A percentile compares a stretch with the other conserved stretches of the same genome.
These are phyloP conservation scores for Bombardia bombarda DNA, from an alignment of 495 filamentous ascomycete genomes.

Conservation along the genomic window DNA sequence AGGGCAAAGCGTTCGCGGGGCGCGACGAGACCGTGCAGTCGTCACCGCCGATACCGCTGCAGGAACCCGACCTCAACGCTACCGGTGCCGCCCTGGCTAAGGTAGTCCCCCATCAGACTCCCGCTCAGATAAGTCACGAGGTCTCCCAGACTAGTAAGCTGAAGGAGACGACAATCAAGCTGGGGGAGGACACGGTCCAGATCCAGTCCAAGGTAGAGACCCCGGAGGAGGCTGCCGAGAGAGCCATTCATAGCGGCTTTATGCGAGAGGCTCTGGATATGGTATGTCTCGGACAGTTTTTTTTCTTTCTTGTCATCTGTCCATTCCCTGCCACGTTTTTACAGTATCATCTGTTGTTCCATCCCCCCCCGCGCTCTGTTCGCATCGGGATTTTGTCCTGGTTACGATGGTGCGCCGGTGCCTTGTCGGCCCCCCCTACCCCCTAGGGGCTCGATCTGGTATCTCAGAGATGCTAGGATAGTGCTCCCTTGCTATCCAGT, in stretches of 20 bases:
- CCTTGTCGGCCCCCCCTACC: too few species aligned
- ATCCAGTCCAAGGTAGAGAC: conserved; percentile 9
- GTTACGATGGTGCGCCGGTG: too few species aligned
- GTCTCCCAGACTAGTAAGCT: conserved; percentile 21
- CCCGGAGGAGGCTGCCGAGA: conserved; percentile 24
- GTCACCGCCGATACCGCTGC: background rate
- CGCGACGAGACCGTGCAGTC: background rate
- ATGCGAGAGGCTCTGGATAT: conserved; percentile 66
- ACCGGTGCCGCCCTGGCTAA: background rate
- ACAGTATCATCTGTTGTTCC: too few species aligned
- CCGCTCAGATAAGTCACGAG: conserved; percentile 8
- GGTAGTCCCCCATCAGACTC: conserved; percentile 11
- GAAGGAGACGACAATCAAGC: conserved; percentile 12
- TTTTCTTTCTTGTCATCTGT: background rate
- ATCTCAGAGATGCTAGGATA: too few species aligned
- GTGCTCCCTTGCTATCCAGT: too few species aligned
- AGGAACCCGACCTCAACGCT: background rate
- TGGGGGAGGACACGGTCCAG: conserved; percentile 2
- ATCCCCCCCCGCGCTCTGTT: too few species aligned
- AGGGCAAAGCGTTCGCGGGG: background rate
- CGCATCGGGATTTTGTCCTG: too few species aligned
- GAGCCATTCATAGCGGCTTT: conserved; percentile 44
- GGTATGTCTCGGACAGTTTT: conserved; percentile 34
- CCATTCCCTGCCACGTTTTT: background rate
- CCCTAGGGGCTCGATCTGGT: too few species aligned